Evolutionary conservation across 2,329 filamentous ascomycete species (phyloP).

Genomic region (Pestalotiopsis fici): DNA sequence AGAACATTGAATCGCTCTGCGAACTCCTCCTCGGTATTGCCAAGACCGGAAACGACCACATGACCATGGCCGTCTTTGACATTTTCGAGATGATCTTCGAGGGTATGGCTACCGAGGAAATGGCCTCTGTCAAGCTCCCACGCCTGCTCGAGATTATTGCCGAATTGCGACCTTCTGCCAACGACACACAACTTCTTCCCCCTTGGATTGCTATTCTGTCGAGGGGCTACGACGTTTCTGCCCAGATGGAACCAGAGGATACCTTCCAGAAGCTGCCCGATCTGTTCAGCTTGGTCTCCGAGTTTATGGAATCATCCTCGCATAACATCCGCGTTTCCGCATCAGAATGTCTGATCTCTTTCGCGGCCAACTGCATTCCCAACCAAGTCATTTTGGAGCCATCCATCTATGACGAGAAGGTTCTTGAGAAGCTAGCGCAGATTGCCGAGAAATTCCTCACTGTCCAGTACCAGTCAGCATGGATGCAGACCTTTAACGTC

Average conservation of each 20-base stretch:
- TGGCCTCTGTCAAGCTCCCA: constrained; percentile 86
- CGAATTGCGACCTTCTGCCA: constrained; percentile 86
- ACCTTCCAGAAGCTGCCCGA: constrained; percentile 89
- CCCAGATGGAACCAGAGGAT: constrained; percentile 84
- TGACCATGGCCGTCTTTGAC: constrained; percentile 95
- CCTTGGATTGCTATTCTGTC: constrained; percentile 97
- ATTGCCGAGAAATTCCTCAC: constrained; percentile 74
- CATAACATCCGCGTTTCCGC: constrained; percentile 94
- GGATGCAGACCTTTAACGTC: constrained; percentile 92
- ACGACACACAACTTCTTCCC: constrained; percentile 91
- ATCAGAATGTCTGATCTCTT: constrained; percentile 91
- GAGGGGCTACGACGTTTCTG: constrained; percentile 89
- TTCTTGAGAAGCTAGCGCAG: constrained; percentile 77
- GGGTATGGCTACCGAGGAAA: constrained; percentile 76
- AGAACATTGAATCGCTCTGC: constrained; percentile 90
- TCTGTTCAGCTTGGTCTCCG: constrained; percentile 76
- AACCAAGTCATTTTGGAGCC: constrained; percentile 81
- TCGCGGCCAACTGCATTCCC: constrained; percentile 88
- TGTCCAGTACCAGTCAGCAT: constrained; percentile 90
- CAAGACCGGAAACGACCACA: constrained; percentile 87
- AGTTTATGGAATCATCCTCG: constrained; percentile 82
- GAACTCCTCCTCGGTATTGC: constrained; percentile 88
- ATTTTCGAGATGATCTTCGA: constrained; percentile 97
- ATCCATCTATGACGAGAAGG: constrained; percentile 90
- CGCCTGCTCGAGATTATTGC: constrained; percentile 88